Base-by-base conservation (phyloP, 495 filamentous ascomycete species). In the Penicillium tannophilum region DNA sequence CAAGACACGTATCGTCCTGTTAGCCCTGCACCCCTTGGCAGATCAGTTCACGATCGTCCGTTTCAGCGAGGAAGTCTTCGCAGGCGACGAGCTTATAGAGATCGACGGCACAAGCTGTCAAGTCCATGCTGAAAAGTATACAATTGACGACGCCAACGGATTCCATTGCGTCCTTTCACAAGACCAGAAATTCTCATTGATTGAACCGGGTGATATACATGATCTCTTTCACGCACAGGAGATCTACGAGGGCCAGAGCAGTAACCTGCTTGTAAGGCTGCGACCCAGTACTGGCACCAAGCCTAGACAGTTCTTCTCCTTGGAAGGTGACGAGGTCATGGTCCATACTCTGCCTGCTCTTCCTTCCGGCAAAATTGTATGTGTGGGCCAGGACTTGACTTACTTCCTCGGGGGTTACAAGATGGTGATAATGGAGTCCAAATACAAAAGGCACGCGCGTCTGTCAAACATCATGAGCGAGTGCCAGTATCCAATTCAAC, bases 1-100 rank as follows among this genome's bases (percentile, higher is more conserved):
- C 12, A 51, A 28, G 10, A 11, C 11, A 2, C 12, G 10, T 2
- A 35, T 59, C 19, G 6, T 53, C 24, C 36, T 43, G 1, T 7
- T 61, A 12, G 55, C 58, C 19, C 17, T 47, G 30, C 52, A 61
- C 20, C 42, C 55, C 8, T n/a, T 17, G 4, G 42, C 61, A 46
- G 55, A 66, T 19, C 42, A 51, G 39, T 39, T 66, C 6, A 54
- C 58, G 1, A 17, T 61, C 5, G 20, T 55, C 31, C 52, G 45
- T 23, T 4, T 39, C 24, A 19, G 45, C 17, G 44, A 42, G 16
- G 31, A 44, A 47, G 20, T 39, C 14, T 14, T 35, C 16, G 6
- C 19, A 35, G 17, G 28, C 0, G 2, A 16, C 16, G 9, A 8
- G 1, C 10, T 50, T 2, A 49, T 49, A 6, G 46, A 12, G 39